Base-by-base conservation (phyloP, 116 monocot genomes). In the Thalassia testudinum region DNA sequence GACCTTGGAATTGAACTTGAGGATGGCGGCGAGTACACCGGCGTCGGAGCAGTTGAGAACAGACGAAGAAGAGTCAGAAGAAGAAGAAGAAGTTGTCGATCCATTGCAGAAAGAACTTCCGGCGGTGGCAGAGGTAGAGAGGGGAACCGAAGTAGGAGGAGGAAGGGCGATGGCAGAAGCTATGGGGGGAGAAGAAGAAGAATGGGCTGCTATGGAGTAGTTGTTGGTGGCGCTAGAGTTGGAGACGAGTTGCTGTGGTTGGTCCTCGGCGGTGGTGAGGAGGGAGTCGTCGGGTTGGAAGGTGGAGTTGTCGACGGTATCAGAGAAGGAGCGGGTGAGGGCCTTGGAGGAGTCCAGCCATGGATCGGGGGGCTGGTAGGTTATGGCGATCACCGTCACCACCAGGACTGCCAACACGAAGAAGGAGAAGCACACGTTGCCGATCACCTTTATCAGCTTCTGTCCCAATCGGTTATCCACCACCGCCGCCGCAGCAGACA, bases 351-450 rank as follows among this genome's bases (percentile, higher is more conserved):
- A 74, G 60, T 80, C 65, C 47, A 86, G 60, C 86, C 86, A 86
- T 34, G 86, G 86, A 49, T 86, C 86, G 15, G 86, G 74, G 24
- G 81, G 81, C 37, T 86, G 81, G 81, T 86, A 86, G 51, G 86
- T 86, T 49, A 86, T 62, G 66, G 81, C 86, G 58, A 81, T 65
- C 71, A 81, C 86, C 27, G 86, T 86, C 72, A 86, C 68, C 56
- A 81, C 61, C 24, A 86, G 74, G 26, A 86, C 86, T 34, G 75
- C 60, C 47, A 86, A 28, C 24, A 81, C 86, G 75, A 86, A 86
- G 69, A 69, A 21, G 50, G 80, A 77, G 66, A 86, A 86, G 72
- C 80, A 78, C 21, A 81, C 62, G 50, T 86, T 86, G 63, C 71
- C 47, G 40, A 77, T 71, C 16, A 60, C 24, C 62, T 86, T 86